Conservation (phyloP, 768 basidiomycete genomes). For the Panus rudis region DNA sequence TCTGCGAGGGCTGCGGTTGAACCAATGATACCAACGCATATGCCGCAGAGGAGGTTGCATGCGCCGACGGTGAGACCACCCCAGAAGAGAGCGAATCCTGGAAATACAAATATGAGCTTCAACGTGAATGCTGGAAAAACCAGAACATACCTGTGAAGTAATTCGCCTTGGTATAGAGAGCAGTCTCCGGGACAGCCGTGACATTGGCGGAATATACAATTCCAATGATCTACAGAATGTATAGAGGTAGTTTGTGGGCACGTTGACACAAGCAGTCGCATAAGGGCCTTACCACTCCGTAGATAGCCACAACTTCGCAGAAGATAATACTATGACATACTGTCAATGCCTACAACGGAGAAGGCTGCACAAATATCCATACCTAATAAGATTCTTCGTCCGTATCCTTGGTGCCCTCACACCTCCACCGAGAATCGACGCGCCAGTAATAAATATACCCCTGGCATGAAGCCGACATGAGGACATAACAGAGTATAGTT, state of each 20-base stretch:
- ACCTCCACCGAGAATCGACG: conserved; percentile 95
- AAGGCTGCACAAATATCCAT: conserved; percentile 10
- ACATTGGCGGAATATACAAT: conserved; percentile 93
- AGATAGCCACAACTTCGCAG: conserved; percentile 99
- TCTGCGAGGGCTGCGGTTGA: conserved; percentile 93
- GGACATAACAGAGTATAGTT: neutral
- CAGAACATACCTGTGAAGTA: conserved; percentile 77
- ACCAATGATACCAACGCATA: conserved; percentile 92
- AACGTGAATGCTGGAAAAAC: neutral
- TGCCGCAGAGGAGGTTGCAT: conserved; percentile 92
- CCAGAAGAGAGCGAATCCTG: conserved; percentile 94
- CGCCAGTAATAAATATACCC: conserved; percentile 96
- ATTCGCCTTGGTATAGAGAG: conserved; percentile 78
- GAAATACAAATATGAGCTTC: neutral
- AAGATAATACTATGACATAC: conserved; percentile 76
- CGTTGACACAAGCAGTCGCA: neutral
- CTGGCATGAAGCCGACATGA: conserved; percentile 32
- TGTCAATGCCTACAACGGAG: neutral
- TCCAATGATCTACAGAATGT: conserved; percentile 67
- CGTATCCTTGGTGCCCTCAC: conserved; percentile 89
- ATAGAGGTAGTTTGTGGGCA: neutral
- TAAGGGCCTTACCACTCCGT: conserved; percentile 69
- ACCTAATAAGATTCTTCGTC: conserved; percentile 98
- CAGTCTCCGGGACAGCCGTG: conserved; percentile 45
- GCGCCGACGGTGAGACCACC: conserved; percentile 90